These are phyloP conservation scores for Phytophthora hybrid DNA, from an alignment of 352 stramenopile genomes.

Conservation along the genomic window DNA sequence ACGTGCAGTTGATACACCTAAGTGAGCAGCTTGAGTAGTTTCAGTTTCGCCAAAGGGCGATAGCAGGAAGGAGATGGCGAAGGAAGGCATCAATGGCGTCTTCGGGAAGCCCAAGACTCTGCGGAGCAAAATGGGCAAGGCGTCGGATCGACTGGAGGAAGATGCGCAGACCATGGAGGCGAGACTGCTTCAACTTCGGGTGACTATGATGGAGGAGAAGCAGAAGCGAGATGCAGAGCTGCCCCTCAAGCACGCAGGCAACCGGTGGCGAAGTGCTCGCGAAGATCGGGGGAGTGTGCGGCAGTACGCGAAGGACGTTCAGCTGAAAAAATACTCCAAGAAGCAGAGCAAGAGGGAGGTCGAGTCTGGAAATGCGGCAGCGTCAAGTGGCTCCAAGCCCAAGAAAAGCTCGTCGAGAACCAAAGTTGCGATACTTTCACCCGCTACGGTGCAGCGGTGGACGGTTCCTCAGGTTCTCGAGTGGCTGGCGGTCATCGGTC, in stretches of 20 bases:
- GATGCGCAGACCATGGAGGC: conserved; percentile 79
- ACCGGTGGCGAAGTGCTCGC: conserved; percentile 77
- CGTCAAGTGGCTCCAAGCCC: conserved; percentile 10
- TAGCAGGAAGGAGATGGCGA: conserved; percentile 24
- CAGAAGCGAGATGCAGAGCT: conserved; percentile 61
- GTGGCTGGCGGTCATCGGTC: conserved; percentile 62
- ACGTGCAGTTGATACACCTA: no score
- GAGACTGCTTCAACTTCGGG: conserved; percentile 59
- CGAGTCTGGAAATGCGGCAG: not conserved
- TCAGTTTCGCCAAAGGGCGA: no score
- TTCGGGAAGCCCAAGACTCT: conserved; percentile 34
- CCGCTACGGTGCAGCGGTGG: conserved; percentile 59
- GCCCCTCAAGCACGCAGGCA: conserved; percentile 70
- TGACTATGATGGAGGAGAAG: conserved; percentile 77
- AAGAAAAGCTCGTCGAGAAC: conserved; percentile 19
- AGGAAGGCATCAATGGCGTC: conserved; percentile 41
- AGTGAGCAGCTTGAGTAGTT: no score
- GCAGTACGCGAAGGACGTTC: conserved; percentile 74
- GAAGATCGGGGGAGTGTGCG: conserved; percentile 78
- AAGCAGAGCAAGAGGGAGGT: conserved; percentile 28
- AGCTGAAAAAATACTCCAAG: conserved; percentile 45
- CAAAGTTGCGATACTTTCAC: conserved; percentile 42
- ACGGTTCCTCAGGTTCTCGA: conserved; percentile 63
- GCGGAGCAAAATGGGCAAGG: conserved; percentile 30
- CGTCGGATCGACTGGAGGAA: conserved; percentile 72